phyloP scores from a whole-genome alignment of 805 yeast genomes.

The Metschnikowia arizonensis region DNA sequence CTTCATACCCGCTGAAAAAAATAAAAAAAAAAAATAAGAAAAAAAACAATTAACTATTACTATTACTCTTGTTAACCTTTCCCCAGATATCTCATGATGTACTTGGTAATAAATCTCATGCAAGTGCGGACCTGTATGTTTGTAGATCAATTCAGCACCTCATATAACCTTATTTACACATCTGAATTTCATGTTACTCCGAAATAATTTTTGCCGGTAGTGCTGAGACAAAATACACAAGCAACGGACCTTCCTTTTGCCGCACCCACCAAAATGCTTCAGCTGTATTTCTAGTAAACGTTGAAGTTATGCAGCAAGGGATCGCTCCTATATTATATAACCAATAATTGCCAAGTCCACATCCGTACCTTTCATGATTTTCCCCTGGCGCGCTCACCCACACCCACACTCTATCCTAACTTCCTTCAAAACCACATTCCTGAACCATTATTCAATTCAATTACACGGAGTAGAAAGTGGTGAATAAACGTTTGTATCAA shows the following conservation, averaged over 20 bases:
- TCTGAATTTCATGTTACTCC: neutral
- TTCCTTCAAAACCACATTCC: neutral
- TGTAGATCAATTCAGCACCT: neutral
- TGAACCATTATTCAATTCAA: neutral
- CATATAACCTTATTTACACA: neutral
- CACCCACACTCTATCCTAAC: slow-evolving; percentile 5
- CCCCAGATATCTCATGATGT: slow-evolving; percentile 7
- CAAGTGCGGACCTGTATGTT: neutral
- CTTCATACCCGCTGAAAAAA: no score
- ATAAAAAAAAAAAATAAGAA: no score
- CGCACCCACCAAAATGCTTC: neutral
- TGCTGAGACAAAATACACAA: neutral
- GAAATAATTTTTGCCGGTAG: neutral
- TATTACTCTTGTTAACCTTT: no score
- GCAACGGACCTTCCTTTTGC: neutral
- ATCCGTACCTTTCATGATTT: slow-evolving; percentile 8
- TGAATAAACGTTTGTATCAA: neutral
- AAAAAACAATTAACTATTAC: no score
- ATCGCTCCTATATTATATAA: neutral
- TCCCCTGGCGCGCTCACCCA: slow-evolving; percentile 9
- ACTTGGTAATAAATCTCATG: neutral
- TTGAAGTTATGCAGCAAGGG: neutral
- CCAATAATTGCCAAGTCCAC: slow-evolving; percentile 1
- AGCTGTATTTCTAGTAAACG: neutral
- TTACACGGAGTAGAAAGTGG: neutral